Evolutionary conservation across 768 basidiomycete genomes (phyloP), one percentile per base, ranked within the genome.

Genomic region (Candolleomyces eurysporus): DNA sequence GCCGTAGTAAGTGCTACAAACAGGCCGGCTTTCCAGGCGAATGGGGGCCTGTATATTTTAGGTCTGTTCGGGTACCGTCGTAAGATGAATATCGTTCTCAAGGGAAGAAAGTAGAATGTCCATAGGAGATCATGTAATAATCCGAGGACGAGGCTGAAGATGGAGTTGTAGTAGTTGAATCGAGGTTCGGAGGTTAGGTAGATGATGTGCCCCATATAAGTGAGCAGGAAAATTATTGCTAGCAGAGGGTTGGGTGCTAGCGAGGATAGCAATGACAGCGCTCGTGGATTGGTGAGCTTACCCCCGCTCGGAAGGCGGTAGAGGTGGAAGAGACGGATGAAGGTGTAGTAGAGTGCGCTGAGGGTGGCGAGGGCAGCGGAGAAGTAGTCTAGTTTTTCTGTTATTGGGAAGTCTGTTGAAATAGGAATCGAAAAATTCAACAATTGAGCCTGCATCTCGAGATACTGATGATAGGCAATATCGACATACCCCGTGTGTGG

Each of bases 131-230:
- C 94, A 74, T 98, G 95, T 1, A 77, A 61, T 39, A 94, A 66
- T 2, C 94, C 96, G 61, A 98, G 64, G 59, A 75, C 64, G 67
- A 95, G 74, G 74, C 94, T 95, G 79, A 92, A 94, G 0, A 79
- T 70, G 74, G 96, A 92, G 79, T 98, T 98, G 79, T 97, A 98
- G 7, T 99, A 98, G 76, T 96, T 89, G 76, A 96, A 97, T 56
- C 89, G 86, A 26, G 89, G 88, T 49, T 87, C 82, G 14, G 88
- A 70, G 49, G 81, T 81, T 48, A 98, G 81, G 76, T 98, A 98
- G 13, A 87, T 81, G 66, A 94, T 75, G 69, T 98, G 96, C 11
- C 75, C 77, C 43, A 88, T 51, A 75, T 86, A 95, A 30, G 77
- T 69, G 19, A 89, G 45, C 39, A 78, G 71, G 70, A 86, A 91